Evolutionary conservation across 2,329 filamentous ascomycete genomes (phyloP), one percentile per base, ranked within the genome.

Genomic region (Colletotrichum noveboracense): DNA sequence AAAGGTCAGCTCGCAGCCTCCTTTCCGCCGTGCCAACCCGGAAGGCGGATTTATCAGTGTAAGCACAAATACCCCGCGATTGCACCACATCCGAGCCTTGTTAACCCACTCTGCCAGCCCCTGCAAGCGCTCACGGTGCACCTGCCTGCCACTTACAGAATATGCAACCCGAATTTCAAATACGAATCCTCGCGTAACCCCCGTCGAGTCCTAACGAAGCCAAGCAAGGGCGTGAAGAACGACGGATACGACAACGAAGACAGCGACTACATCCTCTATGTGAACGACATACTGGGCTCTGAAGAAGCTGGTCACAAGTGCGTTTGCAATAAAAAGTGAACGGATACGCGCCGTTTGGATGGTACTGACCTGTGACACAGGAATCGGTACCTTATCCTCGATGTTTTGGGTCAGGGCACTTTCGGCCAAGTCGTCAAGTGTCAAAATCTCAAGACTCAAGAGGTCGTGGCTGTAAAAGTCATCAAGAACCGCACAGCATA

Each of bases 351-450:
- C n/a, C 10, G 18, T 48, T 62, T 77, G 36, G 71, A n/a, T 14
- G 48, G 76, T 43, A 79, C 74, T 70, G 71, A 78, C 38, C 36
- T 21, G 76, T 64, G 18, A 14, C 38, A 13, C 78, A 96, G 94
- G 84, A 98, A 98, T 82, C 94, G 97, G 67, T 99, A 99, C 83
- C 91, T 98, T 77, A 99, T 99, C 80, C 90, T 99, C 70, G 97
- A 99, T 86, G 97, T 99, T 34, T 90, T 99, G 70, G 97, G 97
- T 24, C 97, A 99, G 85, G 97, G 97, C 71, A 99, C 97, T 1
- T 99, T 99, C 83, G 97, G 97, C 9, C 97, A 99, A 86, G 97
- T 99, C 36, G 97, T 99, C 76, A 99, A 99, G 85, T 99, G 97
- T 83, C 97, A 99, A 85, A 99, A 99, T 81, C 86, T 99, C 80